A percentile compares a stretch with the other conserved stretches of the same genome.
Evolutionary conservation across 1,139 yeast genomes (phyloP).

Genomic region (Geotrichum restrictum): DNA sequence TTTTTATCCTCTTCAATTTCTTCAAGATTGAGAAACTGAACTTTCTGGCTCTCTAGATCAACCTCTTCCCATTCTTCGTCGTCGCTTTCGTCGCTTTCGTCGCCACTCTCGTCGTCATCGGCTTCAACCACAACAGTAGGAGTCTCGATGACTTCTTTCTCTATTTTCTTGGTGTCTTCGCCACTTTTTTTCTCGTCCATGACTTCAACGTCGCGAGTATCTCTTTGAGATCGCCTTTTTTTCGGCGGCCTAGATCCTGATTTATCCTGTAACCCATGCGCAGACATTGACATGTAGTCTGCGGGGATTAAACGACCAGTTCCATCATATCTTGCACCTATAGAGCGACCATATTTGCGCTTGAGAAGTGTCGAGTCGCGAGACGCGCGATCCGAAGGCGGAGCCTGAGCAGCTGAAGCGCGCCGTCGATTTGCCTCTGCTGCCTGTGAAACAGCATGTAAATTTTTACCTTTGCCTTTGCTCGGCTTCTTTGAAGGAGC

Average conservation of each 20-base stretch:
- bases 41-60: constrained; percentile 2
- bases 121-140: not conserved
- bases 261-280: not conserved
- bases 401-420: not conserved
- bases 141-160: not conserved
- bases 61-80: constrained; percentile 12
- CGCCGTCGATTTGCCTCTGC: constrained; percentile 8
- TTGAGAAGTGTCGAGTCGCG: constrained; percentile 8
- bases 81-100: not conserved
- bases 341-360: constrained; percentile 19
- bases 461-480: not conserved
- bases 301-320: constrained; percentile 18
- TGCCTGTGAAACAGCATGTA: not conserved
- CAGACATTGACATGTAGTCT: constrained; percentile 9
- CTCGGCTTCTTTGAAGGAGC: not conserved
- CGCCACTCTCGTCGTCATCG: not conserved
- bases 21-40: constrained; percentile 22
- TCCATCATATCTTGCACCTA: constrained; percentile 20
- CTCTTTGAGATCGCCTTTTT: constrained; percentile 4
- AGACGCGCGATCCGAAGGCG: not conserved
- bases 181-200: not conserved
- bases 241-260: not conserved
- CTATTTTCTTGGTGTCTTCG: not conserved
- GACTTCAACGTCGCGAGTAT: not conserved
- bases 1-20: constrained; percentile 40